Evolutionary conservation across 176 grass and related monocot species (phyloP).

Genomic region (Melocanna baccifera): DNA sequence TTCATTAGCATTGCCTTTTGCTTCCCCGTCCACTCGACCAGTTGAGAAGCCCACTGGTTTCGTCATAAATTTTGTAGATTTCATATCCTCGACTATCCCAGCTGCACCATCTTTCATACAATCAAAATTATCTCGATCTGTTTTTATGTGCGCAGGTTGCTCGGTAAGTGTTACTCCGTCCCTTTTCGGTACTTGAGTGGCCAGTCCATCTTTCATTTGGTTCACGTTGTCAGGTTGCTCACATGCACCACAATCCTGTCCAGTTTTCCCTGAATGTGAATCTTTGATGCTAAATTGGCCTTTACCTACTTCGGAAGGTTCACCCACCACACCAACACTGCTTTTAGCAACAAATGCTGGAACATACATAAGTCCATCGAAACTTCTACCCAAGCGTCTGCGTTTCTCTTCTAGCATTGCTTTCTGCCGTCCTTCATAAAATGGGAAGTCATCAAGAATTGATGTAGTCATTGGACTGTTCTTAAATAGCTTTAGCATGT

Average conservation of each 20-base stretch:
- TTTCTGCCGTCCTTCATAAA: slow-evolving; percentile 68
- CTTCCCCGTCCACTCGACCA: not conserved
- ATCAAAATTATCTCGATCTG: not conserved
- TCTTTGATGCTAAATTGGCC: slow-evolving; percentile 37
- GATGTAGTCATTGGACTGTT: slow-evolving; percentile 46
- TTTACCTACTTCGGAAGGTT: slow-evolving; percentile 28
- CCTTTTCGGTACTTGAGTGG: not conserved
- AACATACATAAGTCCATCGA: slow-evolving; percentile 31
- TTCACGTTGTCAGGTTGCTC: slow-evolving; percentile 22
- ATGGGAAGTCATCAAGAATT: slow-evolving; percentile 69
- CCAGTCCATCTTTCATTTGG: slow-evolving; percentile 23
- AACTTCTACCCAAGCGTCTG: slow-evolving; percentile 38
- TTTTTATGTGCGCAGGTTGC: slow-evolving; percentile 26
- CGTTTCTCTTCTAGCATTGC: slow-evolving; percentile 68
- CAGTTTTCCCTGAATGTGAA: slow-evolving; percentile 1
- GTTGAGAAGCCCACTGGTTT: slow-evolving; percentile 6
- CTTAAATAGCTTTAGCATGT: slow-evolving; percentile 71
- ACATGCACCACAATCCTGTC: not conserved
- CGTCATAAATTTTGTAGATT: slow-evolving; percentile 2
- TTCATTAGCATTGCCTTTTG: not conserved
- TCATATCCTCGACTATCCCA: slow-evolving; percentile 14
- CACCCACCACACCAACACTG: not conserved
- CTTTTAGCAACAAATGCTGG: slow-evolving; percentile 46
- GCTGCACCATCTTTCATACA: slow-evolving; percentile 4
- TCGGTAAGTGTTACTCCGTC: slow-evolving; percentile 7